Evolutionary conservation across 2,329 filamentous ascomycete genomes (phyloP).

Genomic region (Purpureocillium takamizusanense): DNA sequence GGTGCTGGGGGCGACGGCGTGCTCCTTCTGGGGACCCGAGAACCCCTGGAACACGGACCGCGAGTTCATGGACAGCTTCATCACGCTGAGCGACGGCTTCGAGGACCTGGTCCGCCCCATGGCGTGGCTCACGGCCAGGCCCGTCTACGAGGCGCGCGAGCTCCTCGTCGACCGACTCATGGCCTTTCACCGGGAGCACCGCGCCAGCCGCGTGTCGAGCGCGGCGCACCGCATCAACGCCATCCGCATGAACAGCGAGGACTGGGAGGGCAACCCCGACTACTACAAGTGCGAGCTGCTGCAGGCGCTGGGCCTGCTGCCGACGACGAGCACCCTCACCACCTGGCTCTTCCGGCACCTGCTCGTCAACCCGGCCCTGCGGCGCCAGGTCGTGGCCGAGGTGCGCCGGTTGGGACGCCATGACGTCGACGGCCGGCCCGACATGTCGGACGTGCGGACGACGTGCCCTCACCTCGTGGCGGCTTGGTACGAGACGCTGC

Average conservation of each 20-base stretch:
- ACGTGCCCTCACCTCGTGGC: slow-evolving; percentile 20
- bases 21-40: slow-evolving; percentile 18
- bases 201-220: slow-evolving; percentile 11
- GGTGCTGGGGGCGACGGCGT: slow-evolving; percentile 19
- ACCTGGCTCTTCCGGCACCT: slow-evolving; percentile 21
- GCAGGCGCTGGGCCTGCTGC: slow-evolving; percentile 19
- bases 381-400: slow-evolving; percentile 13
- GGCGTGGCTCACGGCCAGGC: slow-evolving; percentile 15
- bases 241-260: slow-evolving; percentile 15
- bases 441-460: slow-evolving; percentile 13
- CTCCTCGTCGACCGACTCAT: slow-evolving; percentile 14
- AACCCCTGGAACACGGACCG: slow-evolving; percentile 21
- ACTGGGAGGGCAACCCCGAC: slow-evolving; percentile 20
- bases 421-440: slow-evolving; percentile 5
- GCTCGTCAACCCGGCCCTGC: slow-evolving; percentile 10
- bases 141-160: slow-evolving; percentile 16
- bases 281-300: slow-evolving; percentile 23
- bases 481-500: slow-evolving; percentile 20
- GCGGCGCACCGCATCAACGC: slow-evolving; percentile 21
- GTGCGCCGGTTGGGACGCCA: slow-evolving; percentile 10
- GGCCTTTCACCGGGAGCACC: slow-evolving; percentile 16
- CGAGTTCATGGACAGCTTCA: slow-evolving; percentile 20
- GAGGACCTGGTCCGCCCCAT: slow-evolving; percentile 18
- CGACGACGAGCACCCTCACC: slow-evolving; percentile 19
- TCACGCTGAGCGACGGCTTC: slow-evolving; percentile 18